Percentiles rank a stretch among this genome's conserved stretches.
These are phyloP conservation scores for Elsinoe ampelina DNA, from an alignment of 2,329 filamentous ascomycete genomes.

Conservation along the genomic window DNA sequence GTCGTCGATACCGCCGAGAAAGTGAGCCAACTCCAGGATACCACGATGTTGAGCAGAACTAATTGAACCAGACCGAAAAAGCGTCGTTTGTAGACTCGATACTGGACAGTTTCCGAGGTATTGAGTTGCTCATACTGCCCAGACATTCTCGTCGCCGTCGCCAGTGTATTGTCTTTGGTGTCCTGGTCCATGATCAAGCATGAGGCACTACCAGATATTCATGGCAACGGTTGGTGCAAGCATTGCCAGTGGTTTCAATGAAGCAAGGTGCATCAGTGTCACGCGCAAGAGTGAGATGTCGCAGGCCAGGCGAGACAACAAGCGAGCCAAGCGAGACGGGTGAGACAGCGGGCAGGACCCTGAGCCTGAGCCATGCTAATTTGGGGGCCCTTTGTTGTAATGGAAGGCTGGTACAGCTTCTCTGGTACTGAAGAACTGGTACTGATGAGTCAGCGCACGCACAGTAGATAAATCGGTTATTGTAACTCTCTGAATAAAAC, in stretches of 20 bases:
- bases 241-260: too few species aligned
- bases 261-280: too few species aligned
- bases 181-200: not conserved
- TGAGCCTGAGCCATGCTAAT: constrained; percentile 3
- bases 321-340: not conserved
- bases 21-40: constrained; percentile 96
- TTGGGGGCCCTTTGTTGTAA: too few species aligned
- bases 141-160: constrained; percentile 2
- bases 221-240: not conserved
- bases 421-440: too few species aligned
- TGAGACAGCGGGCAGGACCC: not conserved
- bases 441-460: too few species aligned
- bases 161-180: not conserved
- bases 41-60: constrained; percentile 79
- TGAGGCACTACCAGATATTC: not conserved
- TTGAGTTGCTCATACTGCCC: constrained; percentile 4
- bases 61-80: constrained; percentile 83
- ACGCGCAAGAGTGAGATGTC: too few species aligned
- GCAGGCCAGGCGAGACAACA: too few species aligned
- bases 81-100: constrained; percentile 65
- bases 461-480: too few species aligned
- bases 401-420: too few species aligned
- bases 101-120: constrained; percentile 20
- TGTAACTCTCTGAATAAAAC: too few species aligned
- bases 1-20: constrained; percentile 74